Base-by-base conservation (phyloP, 202 grass and related monocot genomes). In the Dendrocalamus latiflorus region DNA sequence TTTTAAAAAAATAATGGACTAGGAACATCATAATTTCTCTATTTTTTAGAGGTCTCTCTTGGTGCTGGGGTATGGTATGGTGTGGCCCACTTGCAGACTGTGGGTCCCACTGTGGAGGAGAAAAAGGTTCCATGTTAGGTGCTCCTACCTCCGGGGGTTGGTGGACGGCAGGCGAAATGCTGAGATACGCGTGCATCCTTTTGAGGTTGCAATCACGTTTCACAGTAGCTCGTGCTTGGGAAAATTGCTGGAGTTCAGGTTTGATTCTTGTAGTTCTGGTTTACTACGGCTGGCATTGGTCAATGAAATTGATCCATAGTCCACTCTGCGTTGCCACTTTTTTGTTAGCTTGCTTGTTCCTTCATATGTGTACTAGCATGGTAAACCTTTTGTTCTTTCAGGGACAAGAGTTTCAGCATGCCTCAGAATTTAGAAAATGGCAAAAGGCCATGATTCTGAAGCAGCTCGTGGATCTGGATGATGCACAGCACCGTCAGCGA, bases 71-170 rank as follows among this genome's bases (percentile, higher is more conserved):
- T n/a, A 9, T 20, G 34, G 36, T 34, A 7, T 81, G 81, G 70
- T 47, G 65, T 18, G 6, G 14, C 54, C 72, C 36, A 21, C 75
- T 42, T 65, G 67, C 60, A 38, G 26, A 1, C 42, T 17, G 11
- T 67, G 81, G 76, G 81, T 1, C 81, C 85, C 89, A 63, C 68
- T 42, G 55, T 13, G 6, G 42, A 65, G 56, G 65, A 79, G 49
- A 70, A 24, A 69, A 84, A 26, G 36, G 30, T 4, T 14, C 22
- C 16, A 81, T 13, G 76, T 76, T 90, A 70, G 89, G 91, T 91
- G 79, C n/a, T n/a, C n/a, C n/a, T n/a, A n/a, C n/a, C n/a, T n/a
- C n/a, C n/a, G n/a, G n/a, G n/a, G n/a, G n/a, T n/a, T n/a, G n/a
- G n/a, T n/a, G n/a, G n/a, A n/a, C 47, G 70, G 75, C 34, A 6